Evolutionary conservation across 2,329 filamentous ascomycete genomes (phyloP).

Genomic region (Diaporthe sp.): DNA sequence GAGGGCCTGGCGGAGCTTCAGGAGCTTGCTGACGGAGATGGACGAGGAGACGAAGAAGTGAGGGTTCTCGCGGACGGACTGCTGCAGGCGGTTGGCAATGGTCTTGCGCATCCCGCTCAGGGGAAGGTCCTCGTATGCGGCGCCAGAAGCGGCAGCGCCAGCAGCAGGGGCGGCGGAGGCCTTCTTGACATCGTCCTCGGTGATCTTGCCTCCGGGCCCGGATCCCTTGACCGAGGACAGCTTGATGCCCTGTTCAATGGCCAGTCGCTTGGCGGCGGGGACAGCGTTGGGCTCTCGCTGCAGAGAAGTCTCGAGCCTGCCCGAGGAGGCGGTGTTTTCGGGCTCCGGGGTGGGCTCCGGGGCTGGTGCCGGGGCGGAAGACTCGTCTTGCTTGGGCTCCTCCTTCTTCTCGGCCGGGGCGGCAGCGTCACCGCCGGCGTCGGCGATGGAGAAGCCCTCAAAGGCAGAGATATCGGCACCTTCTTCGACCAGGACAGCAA

Average conservation of each 20-base stretch:
- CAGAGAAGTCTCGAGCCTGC: constrained; percentile 85
- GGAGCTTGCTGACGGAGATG: constrained; percentile 93
- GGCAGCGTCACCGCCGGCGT: constrained; percentile 86
- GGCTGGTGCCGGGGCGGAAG: constrained; percentile 65
- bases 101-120: constrained; percentile 97
- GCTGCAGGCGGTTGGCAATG: constrained; percentile 89
- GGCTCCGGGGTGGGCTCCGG: constrained; percentile 68
- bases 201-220: constrained; percentile 88
- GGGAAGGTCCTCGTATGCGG: constrained; percentile 86
- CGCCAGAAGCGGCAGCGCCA: constrained; percentile 64
- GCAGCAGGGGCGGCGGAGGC: constrained; percentile 69
- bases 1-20: constrained; percentile 94
- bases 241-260: constrained; percentile 85
- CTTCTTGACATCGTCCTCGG: constrained; percentile 94
- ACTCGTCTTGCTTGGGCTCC: constrained; percentile 74
- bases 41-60: constrained; percentile 97
- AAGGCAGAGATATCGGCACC: constrained; percentile 89
- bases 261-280: constrained; percentile 83
- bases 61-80: constrained; percentile 94
- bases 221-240: constrained; percentile 87
- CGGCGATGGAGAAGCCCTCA: constrained; percentile 87
- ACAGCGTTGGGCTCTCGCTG: constrained; percentile 84
- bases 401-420: constrained; percentile 74
- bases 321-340: constrained; percentile 80
- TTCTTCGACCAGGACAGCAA: constrained; percentile 94